phyloP scores from a whole-genome alignment of 2,329 filamentous ascomycete species.

The Phaeosphaeriaceae sp. region DNA sequence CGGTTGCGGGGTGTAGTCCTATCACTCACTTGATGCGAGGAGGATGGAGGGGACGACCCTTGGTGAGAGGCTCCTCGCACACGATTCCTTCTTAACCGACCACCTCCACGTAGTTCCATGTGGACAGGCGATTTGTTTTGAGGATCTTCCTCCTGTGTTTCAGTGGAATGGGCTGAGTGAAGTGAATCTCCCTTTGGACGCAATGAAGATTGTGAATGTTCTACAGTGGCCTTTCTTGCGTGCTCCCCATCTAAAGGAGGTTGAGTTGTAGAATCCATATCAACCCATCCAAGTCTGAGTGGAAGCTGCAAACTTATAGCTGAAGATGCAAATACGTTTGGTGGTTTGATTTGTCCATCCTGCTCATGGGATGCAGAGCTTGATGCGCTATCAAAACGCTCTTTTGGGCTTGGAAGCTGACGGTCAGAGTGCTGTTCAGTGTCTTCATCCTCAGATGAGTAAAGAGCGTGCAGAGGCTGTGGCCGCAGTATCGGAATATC shows the following conservation, averaged over 20 bases:
- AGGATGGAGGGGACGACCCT: slow-evolving; percentile 15
- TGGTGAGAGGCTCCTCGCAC: background rate
- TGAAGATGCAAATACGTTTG: slow-evolving; percentile 5
- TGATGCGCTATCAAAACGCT: slow-evolving; percentile 8
- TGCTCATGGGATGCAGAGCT: slow-evolving; percentile 1
- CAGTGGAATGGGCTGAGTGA: slow-evolving; percentile 2
- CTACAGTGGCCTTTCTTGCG: slow-evolving; percentile 5
- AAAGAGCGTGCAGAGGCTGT: slow-evolving; percentile 30
- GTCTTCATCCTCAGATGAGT: slow-evolving; percentile 25
- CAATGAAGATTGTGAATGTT: slow-evolving; percentile 15
- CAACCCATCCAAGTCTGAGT: slow-evolving; percentile 23
- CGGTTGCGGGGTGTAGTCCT: background rate
- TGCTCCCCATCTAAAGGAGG: slow-evolving; percentile 4
- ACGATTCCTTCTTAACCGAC: slow-evolving; percentile 7
- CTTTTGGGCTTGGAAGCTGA: background rate
- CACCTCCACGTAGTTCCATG: slow-evolving; percentile 23
- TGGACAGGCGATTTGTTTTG: slow-evolving; percentile 15
- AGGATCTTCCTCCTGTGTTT: slow-evolving; percentile 18
- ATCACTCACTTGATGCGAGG: background rate
- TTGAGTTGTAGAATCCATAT: background rate
- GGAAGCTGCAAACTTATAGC: slow-evolving; percentile 23
- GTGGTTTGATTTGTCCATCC: slow-evolving; percentile 1
- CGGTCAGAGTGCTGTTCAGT: slow-evolving; percentile 8
- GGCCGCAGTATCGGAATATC: slow-evolving; percentile 30
- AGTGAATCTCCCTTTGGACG: background rate